Conservation (phyloP, 495 filamentous ascomycete genomes). For the Stereocaulon alpinum region DNA sequence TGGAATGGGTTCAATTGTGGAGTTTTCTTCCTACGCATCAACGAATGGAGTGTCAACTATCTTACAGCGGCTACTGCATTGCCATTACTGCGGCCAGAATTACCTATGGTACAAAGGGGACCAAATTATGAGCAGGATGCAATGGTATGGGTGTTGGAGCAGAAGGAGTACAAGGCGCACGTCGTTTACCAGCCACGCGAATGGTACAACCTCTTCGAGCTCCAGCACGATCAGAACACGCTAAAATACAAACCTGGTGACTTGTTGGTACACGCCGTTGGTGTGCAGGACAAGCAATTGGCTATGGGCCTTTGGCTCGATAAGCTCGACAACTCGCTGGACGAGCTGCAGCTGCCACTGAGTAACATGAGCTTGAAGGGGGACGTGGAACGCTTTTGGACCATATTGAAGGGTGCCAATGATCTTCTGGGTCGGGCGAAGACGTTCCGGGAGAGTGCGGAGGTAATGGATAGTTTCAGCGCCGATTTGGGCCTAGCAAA, state of each 20-base stretch:
- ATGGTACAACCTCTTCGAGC: constrained; percentile 7
- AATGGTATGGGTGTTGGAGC: constrained; percentile 7
- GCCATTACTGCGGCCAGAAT: constrained; percentile 33
- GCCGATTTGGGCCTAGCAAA: no score
- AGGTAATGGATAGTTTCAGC: no score
- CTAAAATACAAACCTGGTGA: background rate
- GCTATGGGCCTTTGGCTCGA: constrained; percentile 11
- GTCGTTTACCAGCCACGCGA: constrained; percentile 10
- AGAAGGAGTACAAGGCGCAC: constrained; percentile 3
- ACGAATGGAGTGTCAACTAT: constrained; percentile 39
- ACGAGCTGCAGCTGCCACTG: constrained; percentile 7
- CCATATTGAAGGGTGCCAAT: background rate
- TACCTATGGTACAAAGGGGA: constrained; percentile 5
- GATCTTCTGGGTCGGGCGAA: background rate
- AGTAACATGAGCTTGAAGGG: background rate
- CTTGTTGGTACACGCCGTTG: constrained; percentile 4
- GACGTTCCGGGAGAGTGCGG: background rate
- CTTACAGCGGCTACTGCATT: constrained; percentile 37
- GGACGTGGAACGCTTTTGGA: constrained; percentile 1
- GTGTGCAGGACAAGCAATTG: background rate
- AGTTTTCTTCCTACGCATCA: constrained; percentile 39
- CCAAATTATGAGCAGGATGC: constrained; percentile 8
- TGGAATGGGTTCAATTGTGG: constrained; percentile 48
- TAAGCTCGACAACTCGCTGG: constrained; percentile 3
- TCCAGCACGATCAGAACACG: background rate